Percentiles rank a stretch among this genome's conserved stretches.
Evolutionary conservation across 1,284 basidiomycete species (phyloP).

Genomic region (Filobasidium uniguttulatum): DNA sequence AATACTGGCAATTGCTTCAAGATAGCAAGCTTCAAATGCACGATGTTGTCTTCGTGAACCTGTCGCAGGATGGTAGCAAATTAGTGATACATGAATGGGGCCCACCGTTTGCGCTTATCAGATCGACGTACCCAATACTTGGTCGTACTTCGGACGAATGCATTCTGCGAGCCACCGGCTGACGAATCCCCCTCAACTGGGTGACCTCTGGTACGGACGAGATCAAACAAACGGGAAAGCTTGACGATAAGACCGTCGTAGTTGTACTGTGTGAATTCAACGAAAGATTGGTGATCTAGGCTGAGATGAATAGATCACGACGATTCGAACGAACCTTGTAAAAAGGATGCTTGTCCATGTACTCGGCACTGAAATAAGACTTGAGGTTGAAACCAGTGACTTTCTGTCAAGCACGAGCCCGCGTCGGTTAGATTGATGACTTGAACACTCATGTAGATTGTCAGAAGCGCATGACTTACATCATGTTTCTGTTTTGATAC

Average conservation of each 20-base stretch:
- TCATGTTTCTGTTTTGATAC: constrained; percentile 57
- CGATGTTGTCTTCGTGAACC: constrained; percentile 88
- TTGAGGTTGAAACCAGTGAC: constrained; percentile 46
- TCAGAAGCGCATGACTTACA: constrained; percentile 43
- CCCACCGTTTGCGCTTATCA: neutral
- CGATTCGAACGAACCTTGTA: constrained; percentile 63
- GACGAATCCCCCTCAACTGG: constrained; percentile 85
- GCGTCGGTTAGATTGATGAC: neutral
- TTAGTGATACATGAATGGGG: neutral
- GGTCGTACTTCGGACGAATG: constrained; percentile 92
- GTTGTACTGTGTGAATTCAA: constrained; percentile 24
- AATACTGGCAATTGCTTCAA: constrained; percentile 84
- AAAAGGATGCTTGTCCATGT: constrained; percentile 88
- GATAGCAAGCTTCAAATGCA: constrained; percentile 90
- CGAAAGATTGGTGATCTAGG: neutral
- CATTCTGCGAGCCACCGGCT: constrained; percentile 88
- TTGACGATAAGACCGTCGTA: constrained; percentile 85
- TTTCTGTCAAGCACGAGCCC: constrained; percentile 39
- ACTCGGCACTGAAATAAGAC: constrained; percentile 62
- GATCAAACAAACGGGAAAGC: constrained; percentile 86
- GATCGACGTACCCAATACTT: constrained; percentile 81
- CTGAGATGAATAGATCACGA: constrained; percentile 40
- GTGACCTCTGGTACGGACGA: constrained; percentile 88
- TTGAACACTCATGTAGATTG: neutral
- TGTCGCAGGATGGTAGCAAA: constrained; percentile 25